These are phyloP conservation scores for Diphasiastrum complanatum DNA, from an alignment of 83 land plant species.

Conservation along the genomic window DNA sequence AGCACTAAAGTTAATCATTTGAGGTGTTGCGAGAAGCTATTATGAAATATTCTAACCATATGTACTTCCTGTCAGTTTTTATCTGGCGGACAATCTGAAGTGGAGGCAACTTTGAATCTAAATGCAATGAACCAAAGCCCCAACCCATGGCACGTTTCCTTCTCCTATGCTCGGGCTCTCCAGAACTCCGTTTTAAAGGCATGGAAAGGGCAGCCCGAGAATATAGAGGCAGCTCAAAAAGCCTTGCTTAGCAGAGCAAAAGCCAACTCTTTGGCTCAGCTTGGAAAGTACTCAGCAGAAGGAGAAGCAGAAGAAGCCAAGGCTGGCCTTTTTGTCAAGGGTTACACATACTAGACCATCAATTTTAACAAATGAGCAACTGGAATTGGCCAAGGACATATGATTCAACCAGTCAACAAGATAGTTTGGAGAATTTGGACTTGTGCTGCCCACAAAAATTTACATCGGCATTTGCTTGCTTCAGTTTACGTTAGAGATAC, in stretches of 20 bases:
- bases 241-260: constrained; percentile 5
- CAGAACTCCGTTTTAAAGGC: constrained; percentile 10
- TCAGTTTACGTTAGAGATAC: no score
- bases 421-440: no score
- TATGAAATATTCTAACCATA: no score
- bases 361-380: no score
- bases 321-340: background rate
- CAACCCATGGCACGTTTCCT: constrained; percentile 16
- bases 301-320: constrained; percentile 13
- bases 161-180: no score
- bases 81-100: constrained; percentile 16
- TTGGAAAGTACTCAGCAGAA: constrained; percentile 9
- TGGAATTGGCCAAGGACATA: no score
- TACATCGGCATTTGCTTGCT: no score
- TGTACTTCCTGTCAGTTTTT: background rate
- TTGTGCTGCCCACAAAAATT: no score
- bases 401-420: no score
- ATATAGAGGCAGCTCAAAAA: constrained; percentile 6
- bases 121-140: constrained; percentile 20
- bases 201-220: constrained; percentile 10
- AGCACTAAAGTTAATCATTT: no score
- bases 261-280: constrained; percentile 14
- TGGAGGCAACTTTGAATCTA: constrained; percentile 11
- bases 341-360: constrained; percentile 16
- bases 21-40: no score